These are phyloP conservation scores for Fusarium vanettenii DNA, from an alignment of 2,329 filamentous ascomycete species.

Conservation along the genomic window DNA sequence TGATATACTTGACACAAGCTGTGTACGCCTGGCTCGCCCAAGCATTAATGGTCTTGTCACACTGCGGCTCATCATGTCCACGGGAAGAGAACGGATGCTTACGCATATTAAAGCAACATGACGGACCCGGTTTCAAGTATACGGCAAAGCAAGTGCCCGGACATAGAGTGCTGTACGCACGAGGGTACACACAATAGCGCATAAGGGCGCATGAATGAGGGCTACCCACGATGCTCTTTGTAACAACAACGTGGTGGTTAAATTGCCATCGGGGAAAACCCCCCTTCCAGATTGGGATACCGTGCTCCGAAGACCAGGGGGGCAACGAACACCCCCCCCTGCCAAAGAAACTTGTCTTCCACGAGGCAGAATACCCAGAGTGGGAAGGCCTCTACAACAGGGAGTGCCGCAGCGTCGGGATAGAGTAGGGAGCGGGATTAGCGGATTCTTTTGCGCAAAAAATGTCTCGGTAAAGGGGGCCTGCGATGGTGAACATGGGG, in stretches of 20 bases:
- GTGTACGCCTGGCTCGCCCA: not conserved
- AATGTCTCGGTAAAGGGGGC: not conserved
- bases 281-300: not conserved
- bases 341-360: constrained; percentile 14
- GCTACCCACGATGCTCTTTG: not conserved
- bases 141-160: not conserved
- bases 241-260: not conserved
- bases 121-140: not conserved
- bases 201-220: constrained; percentile 1
- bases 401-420: constrained; percentile 38
- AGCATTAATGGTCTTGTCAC: not conserved
- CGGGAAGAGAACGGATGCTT: not conserved
- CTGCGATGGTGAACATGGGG: not conserved
- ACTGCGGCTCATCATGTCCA: not conserved
- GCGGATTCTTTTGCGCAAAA: not conserved
- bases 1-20: not conserved
- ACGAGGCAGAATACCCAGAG: constrained; percentile 20
- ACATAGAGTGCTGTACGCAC: not conserved
- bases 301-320: not conserved
- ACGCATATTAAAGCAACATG: not conserved
- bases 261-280: not conserved
- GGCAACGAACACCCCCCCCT: constrained; percentile 19
- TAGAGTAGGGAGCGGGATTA: constrained; percentile 2
- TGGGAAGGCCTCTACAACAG: constrained; percentile 15
- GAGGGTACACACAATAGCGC: not conserved